A percentile compares a stretch with the other conserved stretches of the same genome.
Conservation (phyloP, 768 basidiomycete species). For the Piloderma croceum region DNA sequence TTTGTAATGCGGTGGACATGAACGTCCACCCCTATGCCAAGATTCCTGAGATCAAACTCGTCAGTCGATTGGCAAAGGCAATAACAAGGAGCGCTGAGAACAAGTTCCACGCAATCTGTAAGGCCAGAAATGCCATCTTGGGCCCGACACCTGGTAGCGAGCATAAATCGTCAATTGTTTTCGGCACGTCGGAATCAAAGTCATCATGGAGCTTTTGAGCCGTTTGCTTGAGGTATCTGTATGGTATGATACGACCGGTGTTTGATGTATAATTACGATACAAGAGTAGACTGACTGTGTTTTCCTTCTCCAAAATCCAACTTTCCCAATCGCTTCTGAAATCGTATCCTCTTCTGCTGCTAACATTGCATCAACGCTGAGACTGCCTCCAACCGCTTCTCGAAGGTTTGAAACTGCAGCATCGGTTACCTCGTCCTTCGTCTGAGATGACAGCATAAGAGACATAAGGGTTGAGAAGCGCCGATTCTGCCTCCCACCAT, state of each 20-base stretch:
- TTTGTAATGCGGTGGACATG: slow-evolving; percentile 97
- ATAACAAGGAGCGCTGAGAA: slow-evolving; percentile 28
- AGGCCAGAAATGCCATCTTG: slow-evolving; percentile 88
- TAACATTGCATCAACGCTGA: slow-evolving; percentile 68
- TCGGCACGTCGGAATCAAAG: slow-evolving; percentile 81
- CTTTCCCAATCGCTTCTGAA: slow-evolving; percentile 74
- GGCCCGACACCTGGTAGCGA: slow-evolving; percentile 89
- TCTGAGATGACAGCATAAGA: slow-evolving; percentile 93
- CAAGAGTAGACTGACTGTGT: slow-evolving; percentile 49
- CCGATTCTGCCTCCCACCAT: slow-evolving; percentile 47
- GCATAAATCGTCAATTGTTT: slow-evolving; percentile 83
- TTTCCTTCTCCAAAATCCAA: slow-evolving; percentile 91
- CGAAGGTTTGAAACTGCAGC: slow-evolving; percentile 75
- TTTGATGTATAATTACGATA: background rate
- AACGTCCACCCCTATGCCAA: slow-evolving; percentile 92
- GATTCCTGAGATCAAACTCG: slow-evolving; percentile 68
- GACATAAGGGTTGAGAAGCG: slow-evolving; percentile 85
- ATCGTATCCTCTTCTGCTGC: slow-evolving; percentile 59
- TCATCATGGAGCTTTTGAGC: slow-evolving; percentile 64
- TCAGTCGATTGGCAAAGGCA: background rate
- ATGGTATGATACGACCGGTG: background rate
- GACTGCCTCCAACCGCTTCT: slow-evolving; percentile 64
- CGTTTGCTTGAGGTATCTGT: slow-evolving; percentile 70
- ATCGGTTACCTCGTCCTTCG: slow-evolving; percentile 86
- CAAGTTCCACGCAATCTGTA: slow-evolving; percentile 85